Conservation (phyloP, 2,329 filamentous ascomycete species). For the Samsoniella hepiali region DNA sequence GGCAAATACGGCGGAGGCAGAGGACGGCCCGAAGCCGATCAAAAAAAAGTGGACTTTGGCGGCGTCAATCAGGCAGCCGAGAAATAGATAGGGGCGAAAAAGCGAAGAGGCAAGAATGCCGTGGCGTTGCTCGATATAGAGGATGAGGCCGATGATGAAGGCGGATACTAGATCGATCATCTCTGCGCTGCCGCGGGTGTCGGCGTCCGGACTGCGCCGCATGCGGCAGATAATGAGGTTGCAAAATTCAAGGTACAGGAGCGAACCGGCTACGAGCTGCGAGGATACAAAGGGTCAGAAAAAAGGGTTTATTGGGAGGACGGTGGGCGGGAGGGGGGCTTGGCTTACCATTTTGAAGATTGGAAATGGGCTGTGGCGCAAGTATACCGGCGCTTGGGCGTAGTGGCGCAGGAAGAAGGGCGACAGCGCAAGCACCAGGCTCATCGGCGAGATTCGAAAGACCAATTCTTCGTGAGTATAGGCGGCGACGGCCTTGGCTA, state of each 20-base stretch:
- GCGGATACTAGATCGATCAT: conserved; percentile 11
- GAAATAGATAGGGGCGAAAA: neutral
- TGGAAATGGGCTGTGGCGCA: neutral
- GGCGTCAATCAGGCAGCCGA: conserved; percentile 10
- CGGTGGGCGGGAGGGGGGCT: neutral
- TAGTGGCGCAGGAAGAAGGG: conserved; percentile 15
- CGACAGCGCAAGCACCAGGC: conserved; percentile 7
- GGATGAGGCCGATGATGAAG: conserved; percentile 7
- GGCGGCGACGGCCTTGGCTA: neutral
- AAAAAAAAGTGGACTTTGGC: conserved; percentile 7
- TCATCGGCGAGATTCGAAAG: conserved; percentile 1
- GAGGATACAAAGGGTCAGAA: neutral
- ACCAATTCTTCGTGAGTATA: conserved; percentile 12
- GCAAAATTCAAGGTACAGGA: conserved; percentile 6
- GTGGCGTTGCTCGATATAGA: conserved; percentile 14
- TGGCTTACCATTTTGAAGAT: conserved; percentile 7
- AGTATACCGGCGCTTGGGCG: conserved; percentile 4
- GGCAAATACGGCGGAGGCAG: neutral
- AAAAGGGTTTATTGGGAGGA: too few species aligned
- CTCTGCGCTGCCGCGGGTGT: conserved; percentile 2
- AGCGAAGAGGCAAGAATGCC: neutral
- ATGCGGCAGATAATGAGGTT: conserved; percentile 11
- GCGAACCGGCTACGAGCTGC: neutral
- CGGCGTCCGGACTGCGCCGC: conserved; percentile 8
- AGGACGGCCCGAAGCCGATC: neutral